Evolutionary conservation across 192 early-diverging fungal genomes (phyloP), one percentile per base, ranked within the genome.

Genomic region (Rhizophagus clarus): DNA sequence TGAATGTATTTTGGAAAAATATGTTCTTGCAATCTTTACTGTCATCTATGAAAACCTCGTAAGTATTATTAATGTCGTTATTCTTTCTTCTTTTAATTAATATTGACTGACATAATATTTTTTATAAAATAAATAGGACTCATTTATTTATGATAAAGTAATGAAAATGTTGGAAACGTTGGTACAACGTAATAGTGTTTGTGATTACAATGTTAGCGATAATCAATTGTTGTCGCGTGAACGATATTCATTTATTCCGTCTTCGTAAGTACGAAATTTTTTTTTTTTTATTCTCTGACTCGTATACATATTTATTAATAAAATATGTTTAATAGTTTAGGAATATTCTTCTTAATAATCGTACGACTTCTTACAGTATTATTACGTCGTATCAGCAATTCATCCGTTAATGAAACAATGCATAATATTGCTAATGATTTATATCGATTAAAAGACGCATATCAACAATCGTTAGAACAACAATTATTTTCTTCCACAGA

Each of bases 361-460:
- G 81, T 80, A 1, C 76, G 84, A 1, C 61, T 87, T 0, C 49
- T 85, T 1, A 85, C 84, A 74, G 82, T 85, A 56, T 20, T 85
- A 8, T 49, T 85, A 22, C 79, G 61, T 85, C 80, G 84, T 10
- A 79, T 82, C 20, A 72, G 62, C 14, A 77, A 85, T 17, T 81
- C 84, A 6, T 78, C 69, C 11, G 47, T 79, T 5, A 77, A 24
- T 79, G 76, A 29, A 60, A 74, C 22, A 1, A 26, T 17, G 24
- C 24, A 4, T 78, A 76, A 45, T 28, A 63, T 34, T 64, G 24
- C 24, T 22, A 56, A 29, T 11, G 61, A 12, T 1, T 17, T 63
- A 45, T 3, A 45, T 12, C 42, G 42, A 45, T 45, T 45, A n/a
- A 45, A 45, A 45, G 11, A 12, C 11, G 12, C 4, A 2, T 45